Base-by-base conservation (phyloP, 345 rosid species). In the Brassica juncea region DNA sequence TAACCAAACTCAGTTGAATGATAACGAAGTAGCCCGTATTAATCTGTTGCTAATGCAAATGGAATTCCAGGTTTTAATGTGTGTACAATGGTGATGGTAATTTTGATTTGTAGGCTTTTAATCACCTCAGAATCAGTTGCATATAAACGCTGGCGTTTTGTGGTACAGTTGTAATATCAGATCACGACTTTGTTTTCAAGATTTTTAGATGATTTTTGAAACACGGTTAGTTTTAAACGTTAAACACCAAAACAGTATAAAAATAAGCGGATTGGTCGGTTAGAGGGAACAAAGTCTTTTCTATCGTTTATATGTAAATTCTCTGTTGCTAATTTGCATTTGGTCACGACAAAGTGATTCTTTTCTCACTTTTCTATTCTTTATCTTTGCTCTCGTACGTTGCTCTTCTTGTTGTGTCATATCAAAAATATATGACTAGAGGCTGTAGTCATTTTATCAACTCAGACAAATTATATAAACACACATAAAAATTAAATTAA, bases 281-380 rank as follows among this genome's bases (percentile, higher is more conserved):
- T 49, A 15, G 57, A 52, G 57, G 57, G 57, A 52, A 15, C 19
- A 2, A 52, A 52, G 57, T 52, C 16, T 23, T 52, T 14, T 65
- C 0, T 25, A 11, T 23, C n/a, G 71, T 27, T 37, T 63, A 14
- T 42, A 42, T 42, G 71, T 47, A 52, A 64, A 2, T 34, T 67
- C 60, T 75, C 76, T 70, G 83, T 80, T 64, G 60, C 76, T 25
- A 70, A 75, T 80, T 64, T 80, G 68, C 80, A 80, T 75, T 63
- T 75, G 83, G 83, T 80, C 83, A 80, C 83, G 83, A 80, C 83
- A 80, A 80, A 80, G 79, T 31, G 11, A 70, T 75, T 74, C 72
- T 80, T 70, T 75, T 54, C 34, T 64, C 52, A 14, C 68, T 75
- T 73, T 73, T 54, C 47, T 73, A n/a, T 73, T 49, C 34, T 73